Conservation (phyloP, 352 stramenopile genomes). For the Pythium rishiriense region DNA sequence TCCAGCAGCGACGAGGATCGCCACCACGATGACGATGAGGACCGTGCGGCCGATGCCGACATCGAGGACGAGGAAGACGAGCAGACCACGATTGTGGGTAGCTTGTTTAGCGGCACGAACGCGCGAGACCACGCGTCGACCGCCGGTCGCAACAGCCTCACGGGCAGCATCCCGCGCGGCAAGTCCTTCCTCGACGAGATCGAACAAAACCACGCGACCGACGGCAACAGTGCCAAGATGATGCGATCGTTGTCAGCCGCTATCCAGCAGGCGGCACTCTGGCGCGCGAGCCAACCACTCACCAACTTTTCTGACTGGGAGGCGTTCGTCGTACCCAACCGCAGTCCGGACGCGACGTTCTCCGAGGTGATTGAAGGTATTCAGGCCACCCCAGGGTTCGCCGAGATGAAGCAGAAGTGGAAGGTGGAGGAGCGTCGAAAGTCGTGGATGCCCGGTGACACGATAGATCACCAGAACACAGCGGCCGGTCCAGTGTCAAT, state of each 20-base stretch:
- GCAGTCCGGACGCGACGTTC: slow-evolving; percentile 68
- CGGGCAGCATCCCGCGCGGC: slow-evolving; percentile 13
- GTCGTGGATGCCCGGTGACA: slow-evolving; percentile 74
- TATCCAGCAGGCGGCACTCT: slow-evolving; percentile 76
- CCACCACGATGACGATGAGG: slow-evolving; percentile 41
- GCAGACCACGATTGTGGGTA: slow-evolving; percentile 78
- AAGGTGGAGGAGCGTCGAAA: slow-evolving; percentile 63
- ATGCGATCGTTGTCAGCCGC: slow-evolving; percentile 76
- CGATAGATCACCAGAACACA: not conserved
- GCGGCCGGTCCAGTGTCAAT: not conserved
- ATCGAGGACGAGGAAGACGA: slow-evolving; percentile 72
- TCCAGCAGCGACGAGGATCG: slow-evolving; percentile 80
- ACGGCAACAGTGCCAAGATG: slow-evolving; percentile 59
- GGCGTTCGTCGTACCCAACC: slow-evolving; percentile 45
- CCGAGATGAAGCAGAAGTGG: slow-evolving; percentile 49
- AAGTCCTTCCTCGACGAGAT: slow-evolving; percentile 69
- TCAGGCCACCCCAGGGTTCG: slow-evolving; percentile 42
- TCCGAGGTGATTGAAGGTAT: slow-evolving; percentile 76
- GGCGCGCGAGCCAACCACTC: slow-evolving; percentile 72
- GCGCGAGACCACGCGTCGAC: slow-evolving; percentile 45
- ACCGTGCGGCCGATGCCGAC: slow-evolving; percentile 39
- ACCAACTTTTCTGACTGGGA: slow-evolving; percentile 72
- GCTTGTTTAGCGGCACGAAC: slow-evolving; percentile 70
- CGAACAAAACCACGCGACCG: slow-evolving; percentile 59
- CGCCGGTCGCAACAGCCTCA: slow-evolving; percentile 18